Base-by-base conservation (phyloP, 176 grass and related monocot genomes). In the Eragrostis curvula region DNA sequence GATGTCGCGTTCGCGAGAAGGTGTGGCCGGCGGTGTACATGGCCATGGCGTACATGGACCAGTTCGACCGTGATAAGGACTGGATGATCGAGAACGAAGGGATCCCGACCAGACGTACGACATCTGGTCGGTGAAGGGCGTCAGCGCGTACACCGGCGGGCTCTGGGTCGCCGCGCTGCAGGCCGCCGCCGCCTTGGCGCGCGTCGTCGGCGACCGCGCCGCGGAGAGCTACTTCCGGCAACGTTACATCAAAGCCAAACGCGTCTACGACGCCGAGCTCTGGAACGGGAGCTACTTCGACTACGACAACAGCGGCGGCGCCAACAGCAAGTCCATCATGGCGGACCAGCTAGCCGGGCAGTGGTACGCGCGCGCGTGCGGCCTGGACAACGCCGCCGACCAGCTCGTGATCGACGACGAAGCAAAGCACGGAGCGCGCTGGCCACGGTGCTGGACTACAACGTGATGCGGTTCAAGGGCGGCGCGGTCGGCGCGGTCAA, bases 81-180 rank as follows among this genome's bases (percentile, higher is more conserved):
- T 90, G 93, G 12, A 98, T 98, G 96, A 66, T 98, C 51, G 96
- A 98, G 88, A 98, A 98, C 81, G 90, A 98, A 20, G 85, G 88
- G 12, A 47, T 87, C 49, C 92, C 0, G 96, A 95, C 71, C 96
- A 98, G 84, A 98, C 96, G 0, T 98, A 93, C 52, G 90, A 95
- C 71, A 42, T 95, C 15, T 98, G 96, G 96, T 86, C 89, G 0
- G 93, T 85, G 13, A 66, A 91, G 18, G 90, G 96, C 3, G 90
- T 98, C 55, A 95, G 93, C 36, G 85, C 96, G 1, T 98, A 98
- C 83, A 93, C 87, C 14, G 96, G 96, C 7, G 93, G 96, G 1
- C 51, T 95, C 49, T 98, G 96, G 96, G 68, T 98, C 0, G 93
- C 89, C 1, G 90, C 93, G 60, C 85, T 93, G 21, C 90, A 91